These are phyloP conservation scores for Datura wrightii DNA, from an alignment of 257 asterid species.

Conservation along the genomic window DNA sequence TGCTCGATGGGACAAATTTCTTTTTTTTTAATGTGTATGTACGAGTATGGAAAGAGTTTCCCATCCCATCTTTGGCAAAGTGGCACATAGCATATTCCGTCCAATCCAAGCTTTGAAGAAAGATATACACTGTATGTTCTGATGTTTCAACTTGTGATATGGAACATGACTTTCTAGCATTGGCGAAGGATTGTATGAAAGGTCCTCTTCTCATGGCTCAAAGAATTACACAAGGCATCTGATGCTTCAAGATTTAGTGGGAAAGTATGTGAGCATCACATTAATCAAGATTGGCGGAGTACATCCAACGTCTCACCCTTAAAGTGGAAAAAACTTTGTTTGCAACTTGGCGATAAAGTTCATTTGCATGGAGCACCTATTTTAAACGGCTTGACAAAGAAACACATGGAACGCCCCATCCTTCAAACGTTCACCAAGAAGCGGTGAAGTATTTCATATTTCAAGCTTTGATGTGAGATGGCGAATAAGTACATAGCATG, in stretches of 20 bases:
- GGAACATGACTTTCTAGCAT: not conserved
- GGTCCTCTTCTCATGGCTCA: not conserved
- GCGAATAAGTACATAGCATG: not conserved
- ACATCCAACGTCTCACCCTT: not conserved
- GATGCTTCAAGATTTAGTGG: not conserved
- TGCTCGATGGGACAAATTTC: not conserved
- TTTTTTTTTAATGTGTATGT: not conserved
- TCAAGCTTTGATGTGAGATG: not conserved
- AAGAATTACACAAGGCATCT: not conserved
- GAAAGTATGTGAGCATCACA: not conserved
- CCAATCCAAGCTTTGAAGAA: not conserved
- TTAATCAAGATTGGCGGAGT: not conserved
- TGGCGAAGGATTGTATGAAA: not conserved
- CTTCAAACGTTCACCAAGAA: not conserved
- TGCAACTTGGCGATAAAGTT: not conserved
- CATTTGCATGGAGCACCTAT: not conserved
- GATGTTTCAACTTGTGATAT: not conserved
- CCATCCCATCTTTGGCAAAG: not conserved
- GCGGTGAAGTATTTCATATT: not conserved
- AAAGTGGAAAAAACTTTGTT: not conserved
- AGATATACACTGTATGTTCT: not conserved
- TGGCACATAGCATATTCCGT: not conserved
- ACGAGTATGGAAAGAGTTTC: not conserved
- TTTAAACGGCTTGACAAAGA: not conserved
- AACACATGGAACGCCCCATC: not conserved